Evolutionary conservation across 169 alveolate genomes (phyloP), one percentile per base, ranked within the genome.

Genomic region (Babesia bigemina): DNA sequence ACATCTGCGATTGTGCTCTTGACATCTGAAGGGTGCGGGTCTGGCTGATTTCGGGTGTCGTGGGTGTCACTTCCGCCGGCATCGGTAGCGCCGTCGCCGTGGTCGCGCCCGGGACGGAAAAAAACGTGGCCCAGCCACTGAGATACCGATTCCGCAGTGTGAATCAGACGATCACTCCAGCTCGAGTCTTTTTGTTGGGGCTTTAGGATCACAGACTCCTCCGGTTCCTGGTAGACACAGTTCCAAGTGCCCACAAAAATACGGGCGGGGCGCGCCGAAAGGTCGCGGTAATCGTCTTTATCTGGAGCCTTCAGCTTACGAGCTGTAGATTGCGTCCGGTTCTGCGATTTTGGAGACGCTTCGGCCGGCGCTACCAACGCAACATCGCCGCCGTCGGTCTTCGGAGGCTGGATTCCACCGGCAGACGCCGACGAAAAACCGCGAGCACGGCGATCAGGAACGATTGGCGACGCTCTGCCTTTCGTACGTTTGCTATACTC

Each of bases 211-310:
- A 55, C 52, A 19, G 72, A 63, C 53, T 71, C 79, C 19, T 72
- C 70, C 45, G 75, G 58, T 49, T 88, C 91, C 56, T 78, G 82
- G 59, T 77, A 88, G 39, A 67, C 93, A 63, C 90, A 83, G 47
- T 88, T 88, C 93, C 93, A 88, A n/a, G 93, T 88, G 33, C 93
- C 93, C 19, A 88, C 93, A 53, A 78, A 88, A 16, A 88, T 83
- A 33, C 87, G 72, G 8, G 84, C 24, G 12, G 93, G 93, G 26
- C 57, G 52, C 24, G 60, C 39, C 29, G 72, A 56, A 3, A 60
- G 59, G 53, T 79, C 76, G 7, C 74, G 53, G 24, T 79, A 42
- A n/a, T 79, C 87, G 22, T 70, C 87, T 14, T n/a, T 17, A 0
- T 67, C 33, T 1, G 17, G 13, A 1, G 48, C 1, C 12, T 14